Conservation (phyloP, 108 stramenopile species). For the Cyclotella sp. region DNA sequence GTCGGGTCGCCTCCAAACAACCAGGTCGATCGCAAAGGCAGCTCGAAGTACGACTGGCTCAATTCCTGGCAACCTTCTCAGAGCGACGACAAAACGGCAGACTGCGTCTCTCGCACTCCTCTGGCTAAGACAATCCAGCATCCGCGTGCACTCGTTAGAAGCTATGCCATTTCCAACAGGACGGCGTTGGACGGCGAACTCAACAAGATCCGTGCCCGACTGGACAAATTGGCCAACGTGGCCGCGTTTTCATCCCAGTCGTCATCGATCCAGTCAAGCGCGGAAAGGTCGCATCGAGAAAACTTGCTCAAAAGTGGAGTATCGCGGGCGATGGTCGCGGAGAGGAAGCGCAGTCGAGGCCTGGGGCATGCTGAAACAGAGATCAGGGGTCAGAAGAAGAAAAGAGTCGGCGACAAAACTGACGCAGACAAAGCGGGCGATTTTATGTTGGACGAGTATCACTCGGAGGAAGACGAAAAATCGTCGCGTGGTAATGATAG, state of each 20-base stretch:
- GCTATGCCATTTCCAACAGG: constrained; percentile 39
- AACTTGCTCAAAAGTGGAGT: constrained; percentile 47
- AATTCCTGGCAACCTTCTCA: constrained; percentile 70
- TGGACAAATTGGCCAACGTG: constrained; percentile 32
- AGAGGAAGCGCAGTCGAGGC: constrained; percentile 38
- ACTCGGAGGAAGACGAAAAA: constrained; percentile 54
- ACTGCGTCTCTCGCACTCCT: not conserved
- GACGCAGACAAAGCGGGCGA: constrained; percentile 35
- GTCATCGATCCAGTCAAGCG: not conserved
- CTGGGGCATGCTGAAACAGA: not conserved
- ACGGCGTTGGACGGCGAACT: constrained; percentile 23
- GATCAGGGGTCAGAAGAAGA: not conserved
- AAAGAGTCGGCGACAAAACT: not conserved
- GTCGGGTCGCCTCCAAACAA: not conserved
- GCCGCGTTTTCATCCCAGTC: constrained; percentile 21
- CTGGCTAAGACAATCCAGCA: not conserved
- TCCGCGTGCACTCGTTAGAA: constrained; percentile 7
- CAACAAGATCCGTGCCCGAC: constrained; percentile 34
- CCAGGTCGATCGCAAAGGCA: constrained; percentile 5
- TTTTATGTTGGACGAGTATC: constrained; percentile 58
- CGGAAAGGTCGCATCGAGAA: constrained; percentile 40
- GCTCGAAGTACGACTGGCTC: constrained; percentile 66
- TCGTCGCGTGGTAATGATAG: constrained; percentile 23
- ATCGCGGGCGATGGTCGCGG: constrained; percentile 30
- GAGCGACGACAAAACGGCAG: constrained; percentile 7